Base-by-base conservation (phyloP, 768 basidiomycete species). In the Nidularia pulvinata region DNA sequence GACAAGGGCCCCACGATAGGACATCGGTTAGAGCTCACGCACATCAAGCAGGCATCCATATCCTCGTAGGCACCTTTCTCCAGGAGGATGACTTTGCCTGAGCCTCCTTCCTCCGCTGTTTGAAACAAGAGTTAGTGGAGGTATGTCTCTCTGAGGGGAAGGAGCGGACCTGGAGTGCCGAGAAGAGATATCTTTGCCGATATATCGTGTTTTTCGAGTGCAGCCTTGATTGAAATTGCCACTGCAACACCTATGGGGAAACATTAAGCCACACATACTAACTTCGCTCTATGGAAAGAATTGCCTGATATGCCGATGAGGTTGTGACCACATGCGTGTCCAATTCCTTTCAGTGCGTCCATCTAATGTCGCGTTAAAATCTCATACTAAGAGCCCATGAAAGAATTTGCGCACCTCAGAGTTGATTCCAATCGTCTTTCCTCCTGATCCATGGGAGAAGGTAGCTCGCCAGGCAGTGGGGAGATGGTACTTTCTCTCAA, bases 291-390 rank as follows among this genome's bases (percentile, higher is more conserved):
- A 19, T 19, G 19, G 19, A 19, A 19, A 19, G 19, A 19, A 19
- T 19, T 19, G 19, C 19, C 75, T n/a, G 75, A 70, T 22, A 92
- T 88, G 1, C 87, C 90, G 49, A 93, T 93, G 47, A 93, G 72
- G 59, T 93, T 93, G 63, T 93, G 91, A 2, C 91, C 91, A 60
- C 91, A 93, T 1, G 86, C 88, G 57, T 89, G 88, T 0, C 88
- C 84, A 37, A 86, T 74, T 0, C 80, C 76, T 52, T 72, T 71
- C 33, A 88, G 70, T 1, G 86, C 86, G 52, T 86, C 84, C 84
- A 86, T 85, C 80, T 82, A 55, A 19, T 37, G 10, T n/a, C 6
- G 48, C 34, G 25, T 5, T 43, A 0, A 34, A 25, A 3, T n/a
- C 2, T 25, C n/a, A 2, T 5, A 43, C 25, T 7, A 7, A 39